Evolutionary conservation across 352 stramenopile genomes (phyloP).

Genomic region (Elongisporangium undulatum): DNA sequence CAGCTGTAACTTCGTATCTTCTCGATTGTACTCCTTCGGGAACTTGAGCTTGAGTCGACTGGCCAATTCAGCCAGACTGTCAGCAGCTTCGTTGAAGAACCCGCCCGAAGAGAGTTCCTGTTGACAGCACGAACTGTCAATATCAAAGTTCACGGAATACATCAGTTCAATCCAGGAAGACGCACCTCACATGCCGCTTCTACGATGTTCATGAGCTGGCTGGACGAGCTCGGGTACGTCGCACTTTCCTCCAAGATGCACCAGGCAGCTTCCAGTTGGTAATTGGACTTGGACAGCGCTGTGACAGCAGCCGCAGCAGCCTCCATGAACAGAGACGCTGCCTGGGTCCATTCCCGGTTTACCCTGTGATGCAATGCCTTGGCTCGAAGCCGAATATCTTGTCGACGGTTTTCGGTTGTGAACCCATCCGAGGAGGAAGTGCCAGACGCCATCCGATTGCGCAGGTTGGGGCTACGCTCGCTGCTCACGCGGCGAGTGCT

Average conservation of each 20-base stretch:
- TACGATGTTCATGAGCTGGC: constrained; percentile 34
- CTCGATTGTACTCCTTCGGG: constrained; percentile 34
- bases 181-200: constrained; percentile 44
- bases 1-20: constrained; percentile 26
- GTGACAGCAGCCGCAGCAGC: constrained; percentile 32
- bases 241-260: constrained; percentile 54
- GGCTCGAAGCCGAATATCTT: constrained; percentile 31
- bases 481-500: constrained; percentile 3
- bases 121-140: background rate
- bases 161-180: background rate
- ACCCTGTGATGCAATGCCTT: constrained; percentile 70
- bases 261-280: constrained; percentile 60
- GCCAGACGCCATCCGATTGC: background rate
- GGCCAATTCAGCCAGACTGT: constrained; percentile 49
- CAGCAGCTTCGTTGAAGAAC: constrained; percentile 69
- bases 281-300: constrained; percentile 39
- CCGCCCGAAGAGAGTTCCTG: constrained; percentile 45
- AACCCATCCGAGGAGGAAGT: background rate
- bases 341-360: constrained; percentile 63
- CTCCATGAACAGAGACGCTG: constrained; percentile 42
- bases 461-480: background rate
- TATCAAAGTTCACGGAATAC: background rate
- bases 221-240: constrained; percentile 30
- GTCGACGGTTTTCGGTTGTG: background rate
- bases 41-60: constrained; percentile 62